phyloP scores from a whole-genome alignment of 306 rosid species.

The Pterocarpus macrocarpus region DNA sequence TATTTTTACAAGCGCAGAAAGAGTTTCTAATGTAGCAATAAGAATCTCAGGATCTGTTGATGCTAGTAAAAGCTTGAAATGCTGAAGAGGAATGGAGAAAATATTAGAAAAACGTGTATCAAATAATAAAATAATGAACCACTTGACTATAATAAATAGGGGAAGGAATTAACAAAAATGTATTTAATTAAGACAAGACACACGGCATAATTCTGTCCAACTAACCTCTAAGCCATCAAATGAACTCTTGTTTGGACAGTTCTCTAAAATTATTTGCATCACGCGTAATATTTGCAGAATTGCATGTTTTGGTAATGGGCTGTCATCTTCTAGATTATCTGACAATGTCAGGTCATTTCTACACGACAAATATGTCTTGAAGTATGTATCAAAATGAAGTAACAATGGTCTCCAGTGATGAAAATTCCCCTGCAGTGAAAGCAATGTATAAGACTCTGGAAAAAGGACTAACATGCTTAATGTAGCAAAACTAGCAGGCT shows the following conservation, averaged over 20 bases:
- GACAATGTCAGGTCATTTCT: conserved; percentile 94
- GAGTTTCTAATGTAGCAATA: conserved; percentile 90
- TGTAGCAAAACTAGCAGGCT: conserved; percentile 26
- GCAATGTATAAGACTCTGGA: conserved; percentile 40
- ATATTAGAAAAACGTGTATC: conserved; percentile 28
- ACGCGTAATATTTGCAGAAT: conserved; percentile 93
- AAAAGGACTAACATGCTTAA: conserved; percentile 3
- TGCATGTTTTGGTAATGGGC: conserved; percentile 91
- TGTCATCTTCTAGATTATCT: conserved; percentile 89
- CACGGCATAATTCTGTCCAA: conserved; percentile 32
- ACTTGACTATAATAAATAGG: conserved; percentile 11
- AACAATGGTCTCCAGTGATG: conserved; percentile 99
- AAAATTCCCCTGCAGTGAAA: conserved; percentile 85
- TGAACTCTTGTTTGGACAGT: conserved; percentile 94
- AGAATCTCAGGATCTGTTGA: conserved; percentile 96
- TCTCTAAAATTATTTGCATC: conserved; percentile 93
- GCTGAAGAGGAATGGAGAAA: conserved; percentile 62
- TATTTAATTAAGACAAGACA: conserved; percentile 9
- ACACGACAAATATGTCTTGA: conserved; percentile 87
- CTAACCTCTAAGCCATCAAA: conserved; percentile 99
- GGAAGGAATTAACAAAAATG: conserved; percentile 39
- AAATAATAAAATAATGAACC: not conserved
- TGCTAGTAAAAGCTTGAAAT: conserved; percentile 95
- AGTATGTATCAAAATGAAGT: conserved; percentile 93
- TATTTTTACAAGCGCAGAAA: conserved; percentile 92